phyloP scores from a whole-genome alignment of 2,329 filamentous ascomycete genomes.

The Tetracladium maxilliforme region DNA sequence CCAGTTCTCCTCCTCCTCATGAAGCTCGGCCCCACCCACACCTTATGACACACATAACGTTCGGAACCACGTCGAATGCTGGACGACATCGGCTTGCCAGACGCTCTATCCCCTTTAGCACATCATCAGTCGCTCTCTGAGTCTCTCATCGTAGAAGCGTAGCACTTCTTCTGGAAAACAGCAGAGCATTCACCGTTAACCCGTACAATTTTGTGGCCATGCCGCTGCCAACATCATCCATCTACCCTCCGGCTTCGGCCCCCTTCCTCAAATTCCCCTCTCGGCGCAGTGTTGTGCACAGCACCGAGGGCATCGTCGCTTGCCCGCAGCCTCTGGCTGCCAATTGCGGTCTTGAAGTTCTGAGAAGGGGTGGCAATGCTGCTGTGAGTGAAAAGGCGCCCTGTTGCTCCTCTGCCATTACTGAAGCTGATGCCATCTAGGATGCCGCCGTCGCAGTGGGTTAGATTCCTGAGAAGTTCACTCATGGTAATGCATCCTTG shows the following conservation, averaged over 20 bases:
- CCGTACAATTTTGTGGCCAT: constrained; percentile 8
- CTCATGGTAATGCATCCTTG: constrained; percentile 2
- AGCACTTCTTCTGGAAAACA: neutral
- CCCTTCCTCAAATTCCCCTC: constrained; percentile 56
- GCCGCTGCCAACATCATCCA: constrained; percentile 14
- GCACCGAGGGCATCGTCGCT: constrained; percentile 79
- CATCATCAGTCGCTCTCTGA: too few species aligned
- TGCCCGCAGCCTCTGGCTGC: constrained; percentile 83
- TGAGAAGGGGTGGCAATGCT: constrained; percentile 84
- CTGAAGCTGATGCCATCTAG: constrained; percentile 24
- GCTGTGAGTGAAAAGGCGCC: constrained; percentile 44
- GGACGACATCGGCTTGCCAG: too few species aligned
- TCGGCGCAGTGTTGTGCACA: constrained; percentile 83
- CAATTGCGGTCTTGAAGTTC: constrained; percentile 70
- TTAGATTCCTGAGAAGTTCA: constrained; percentile 21
- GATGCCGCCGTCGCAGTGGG: constrained; percentile 92
- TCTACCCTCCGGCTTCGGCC: constrained; percentile 12
- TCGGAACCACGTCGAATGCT: too few species aligned
- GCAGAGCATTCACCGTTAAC: neutral
- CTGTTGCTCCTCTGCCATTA: neutral
- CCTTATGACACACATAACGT: too few species aligned
- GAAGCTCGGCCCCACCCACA: too few species aligned
- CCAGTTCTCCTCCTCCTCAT: too few species aligned
- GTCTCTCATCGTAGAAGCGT: neutral
- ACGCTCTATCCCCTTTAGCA: too few species aligned